Percentiles rank a stretch among this genome's conserved stretches.
These are phyloP conservation scores for Tylopilus sp. DNA, from an alignment of 1,284 basidiomycete genomes.

Conservation along the genomic window DNA sequence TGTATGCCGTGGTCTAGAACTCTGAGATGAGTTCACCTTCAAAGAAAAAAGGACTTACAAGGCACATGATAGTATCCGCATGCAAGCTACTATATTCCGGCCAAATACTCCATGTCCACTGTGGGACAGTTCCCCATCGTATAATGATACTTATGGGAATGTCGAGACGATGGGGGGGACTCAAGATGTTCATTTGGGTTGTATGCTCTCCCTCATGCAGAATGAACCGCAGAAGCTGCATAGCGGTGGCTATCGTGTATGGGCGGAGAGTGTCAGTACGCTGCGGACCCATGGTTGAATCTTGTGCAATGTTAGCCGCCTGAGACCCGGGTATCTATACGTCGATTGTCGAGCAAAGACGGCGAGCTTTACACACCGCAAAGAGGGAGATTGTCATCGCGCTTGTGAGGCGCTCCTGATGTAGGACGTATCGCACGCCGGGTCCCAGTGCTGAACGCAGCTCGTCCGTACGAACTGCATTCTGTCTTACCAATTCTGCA, in stretches of 20 bases:
- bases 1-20: conserved; percentile 49
- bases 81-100: conserved; percentile 46
- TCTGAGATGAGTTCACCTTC: conserved; percentile 6
- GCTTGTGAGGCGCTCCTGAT: conserved; percentile 40
- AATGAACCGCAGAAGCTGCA: conserved; percentile 43
- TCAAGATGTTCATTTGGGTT: conserved; percentile 15
- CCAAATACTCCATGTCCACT: conserved; percentile 66
- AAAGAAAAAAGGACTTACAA: conserved; percentile 40
- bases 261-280: conserved; percentile 39
- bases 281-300: neutral
- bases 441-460: conserved; percentile 6
- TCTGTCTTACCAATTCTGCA: conserved; percentile 23
- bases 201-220: conserved; percentile 29
- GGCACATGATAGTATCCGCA: conserved; percentile 43
- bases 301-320: conserved; percentile 19
- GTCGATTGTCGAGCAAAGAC: neutral
- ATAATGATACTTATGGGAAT: conserved; percentile 45
- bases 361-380: conserved; percentile 39
- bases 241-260: conserved; percentile 41
- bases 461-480: conserved; percentile 14
- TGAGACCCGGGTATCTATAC: conserved; percentile 10
- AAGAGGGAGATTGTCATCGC: conserved; percentile 54
- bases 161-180: conserved; percentile 37
- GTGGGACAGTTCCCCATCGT: conserved; percentile 47
- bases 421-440: conserved; percentile 12